Percentiles rank a stretch among this genome's conserved stretches.
Evolutionary conservation across 1,139 yeast genomes (phyloP).

Genomic region (Ogataea hybrid): DNA sequence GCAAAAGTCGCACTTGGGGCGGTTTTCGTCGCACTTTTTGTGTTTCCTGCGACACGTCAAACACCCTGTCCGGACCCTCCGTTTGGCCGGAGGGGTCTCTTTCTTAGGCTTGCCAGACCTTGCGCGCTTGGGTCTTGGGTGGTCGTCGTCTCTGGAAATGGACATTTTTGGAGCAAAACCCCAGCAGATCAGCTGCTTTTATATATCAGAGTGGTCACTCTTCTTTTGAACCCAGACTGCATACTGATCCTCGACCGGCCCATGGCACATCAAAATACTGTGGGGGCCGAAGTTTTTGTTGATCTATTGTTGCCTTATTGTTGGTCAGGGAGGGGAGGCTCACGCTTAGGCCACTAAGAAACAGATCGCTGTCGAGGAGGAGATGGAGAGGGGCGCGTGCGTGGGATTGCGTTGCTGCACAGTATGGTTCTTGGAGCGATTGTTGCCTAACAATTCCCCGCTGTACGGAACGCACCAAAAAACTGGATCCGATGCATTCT

Average conservation of each 20-base stretch:
- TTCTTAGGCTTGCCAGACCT: too few relatives aligned
- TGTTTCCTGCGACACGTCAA: too few relatives aligned
- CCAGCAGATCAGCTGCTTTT: too few relatives aligned
- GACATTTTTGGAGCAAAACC: too few relatives aligned
- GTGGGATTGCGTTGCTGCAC: neutral
- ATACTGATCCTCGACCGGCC: slow-evolving; percentile 7
- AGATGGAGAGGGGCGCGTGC: slow-evolving; percentile 16
- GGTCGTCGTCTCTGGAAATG: too few relatives aligned
- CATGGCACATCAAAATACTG: slow-evolving; percentile 5
- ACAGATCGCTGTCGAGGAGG: slow-evolving; percentile 9
- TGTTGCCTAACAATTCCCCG: slow-evolving; percentile 9
- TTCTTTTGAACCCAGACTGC: slow-evolving; percentile 9
- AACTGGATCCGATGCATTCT: slow-evolving; percentile 9
- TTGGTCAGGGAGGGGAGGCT: slow-evolving; percentile 6
- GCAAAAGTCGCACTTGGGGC: too few relatives aligned
- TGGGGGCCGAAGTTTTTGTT: slow-evolving; percentile 10
- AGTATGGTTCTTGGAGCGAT: neutral
- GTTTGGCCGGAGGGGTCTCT: too few relatives aligned
- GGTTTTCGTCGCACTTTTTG: too few relatives aligned
- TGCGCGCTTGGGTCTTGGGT: too few relatives aligned
- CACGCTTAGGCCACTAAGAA: neutral
- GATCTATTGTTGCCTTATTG: slow-evolving; percentile 12
- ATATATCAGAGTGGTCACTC: too few relatives aligned
- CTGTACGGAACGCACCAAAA: slow-evolving; percentile 5
- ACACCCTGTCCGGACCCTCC: too few relatives aligned